Percentiles rank a stretch among this genome's conserved stretches.
Conservation (phyloP, 768 basidiomycete genomes). For the Psilocybe sp. region DNA sequence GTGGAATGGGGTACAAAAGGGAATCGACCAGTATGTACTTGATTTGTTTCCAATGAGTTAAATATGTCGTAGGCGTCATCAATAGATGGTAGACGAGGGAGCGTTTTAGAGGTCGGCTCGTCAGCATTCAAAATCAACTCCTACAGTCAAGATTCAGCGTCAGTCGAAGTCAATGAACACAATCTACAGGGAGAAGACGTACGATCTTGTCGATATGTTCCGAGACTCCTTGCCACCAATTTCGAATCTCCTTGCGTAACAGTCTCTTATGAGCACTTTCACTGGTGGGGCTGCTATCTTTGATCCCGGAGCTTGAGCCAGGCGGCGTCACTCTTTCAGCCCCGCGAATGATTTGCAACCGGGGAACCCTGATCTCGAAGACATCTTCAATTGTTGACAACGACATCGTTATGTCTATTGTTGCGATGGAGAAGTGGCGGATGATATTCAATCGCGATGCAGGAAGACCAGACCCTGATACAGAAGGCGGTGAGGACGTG, state of each 20-base stretch:
- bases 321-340: conserved; percentile 14
- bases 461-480: conserved; percentile 21
- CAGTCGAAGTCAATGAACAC: neutral
- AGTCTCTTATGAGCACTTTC: conserved; percentile 41
- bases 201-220: conserved; percentile 63
- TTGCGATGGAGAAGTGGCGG: conserved; percentile 30
- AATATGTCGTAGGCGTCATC: conserved; percentile 50
- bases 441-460: conserved; percentile 38
- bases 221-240: conserved; percentile 65
- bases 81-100: conserved; percentile 58
- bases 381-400: conserved; percentile 49
- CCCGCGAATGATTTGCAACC: conserved; percentile 49
- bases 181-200: conserved; percentile 16
- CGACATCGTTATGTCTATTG: conserved; percentile 39
- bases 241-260: conserved; percentile 57
- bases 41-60: conserved; percentile 4
- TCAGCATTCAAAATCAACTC: conserved; percentile 37
- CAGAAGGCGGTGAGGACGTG: conserved; percentile 27
- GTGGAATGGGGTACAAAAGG: conserved; percentile 19
- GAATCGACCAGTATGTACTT: conserved; percentile 10
- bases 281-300: conserved; percentile 16
- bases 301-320: conserved; percentile 1
- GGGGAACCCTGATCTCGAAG: conserved; percentile 59
- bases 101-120: conserved; percentile 39
- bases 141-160: conserved; percentile 24